phyloP scores from a whole-genome alignment of 257 asterid species.

The Solanum verrucosum region DNA sequence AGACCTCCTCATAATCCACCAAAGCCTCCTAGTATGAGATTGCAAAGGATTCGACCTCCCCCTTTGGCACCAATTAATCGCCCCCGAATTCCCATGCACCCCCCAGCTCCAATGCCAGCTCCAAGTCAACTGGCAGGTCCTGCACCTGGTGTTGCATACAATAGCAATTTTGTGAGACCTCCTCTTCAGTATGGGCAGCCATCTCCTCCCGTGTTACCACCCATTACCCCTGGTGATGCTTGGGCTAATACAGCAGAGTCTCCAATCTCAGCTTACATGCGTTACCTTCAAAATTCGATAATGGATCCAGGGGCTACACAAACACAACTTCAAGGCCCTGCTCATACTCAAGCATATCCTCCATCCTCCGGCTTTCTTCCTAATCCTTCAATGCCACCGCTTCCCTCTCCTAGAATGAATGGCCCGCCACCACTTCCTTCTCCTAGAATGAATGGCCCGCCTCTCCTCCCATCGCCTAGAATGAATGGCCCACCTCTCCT shows the following conservation, averaged over 20 bases:
- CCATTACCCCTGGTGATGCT: constrained; percentile 48
- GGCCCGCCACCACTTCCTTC: constrained; percentile 23
- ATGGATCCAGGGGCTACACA: constrained; percentile 40
- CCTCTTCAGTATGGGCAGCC: constrained; percentile 60
- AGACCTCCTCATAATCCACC: constrained; percentile 64
- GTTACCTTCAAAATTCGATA: constrained; percentile 73
- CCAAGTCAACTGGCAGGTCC: constrained; percentile 25
- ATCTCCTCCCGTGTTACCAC: constrained; percentile 34
- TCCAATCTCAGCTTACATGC: constrained; percentile 80
- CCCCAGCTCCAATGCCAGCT: constrained; percentile 24
- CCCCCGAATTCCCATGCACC: constrained; percentile 49
- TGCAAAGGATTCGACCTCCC: constrained; percentile 79
- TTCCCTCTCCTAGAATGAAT: constrained; percentile 39
- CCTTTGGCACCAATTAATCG: constrained; percentile 67
- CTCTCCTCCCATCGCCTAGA: constrained; percentile 36
- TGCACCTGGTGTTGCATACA: constrained; percentile 26
- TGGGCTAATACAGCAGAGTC: constrained; percentile 78
- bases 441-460: constrained; percentile 20
- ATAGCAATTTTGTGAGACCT: constrained; percentile 39
- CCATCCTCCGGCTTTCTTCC: constrained; percentile 29
- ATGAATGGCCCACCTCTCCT: constrained; percentile 20
- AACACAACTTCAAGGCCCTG: constrained; percentile 25
- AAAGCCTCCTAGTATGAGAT: constrained; percentile 57
- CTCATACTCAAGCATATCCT: constrained; percentile 15
- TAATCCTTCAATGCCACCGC: constrained; percentile 18